These are phyloP conservation scores for Huntiella omanensis DNA, from an alignment of 2,329 filamentous ascomycete species.

Conservation along the genomic window DNA sequence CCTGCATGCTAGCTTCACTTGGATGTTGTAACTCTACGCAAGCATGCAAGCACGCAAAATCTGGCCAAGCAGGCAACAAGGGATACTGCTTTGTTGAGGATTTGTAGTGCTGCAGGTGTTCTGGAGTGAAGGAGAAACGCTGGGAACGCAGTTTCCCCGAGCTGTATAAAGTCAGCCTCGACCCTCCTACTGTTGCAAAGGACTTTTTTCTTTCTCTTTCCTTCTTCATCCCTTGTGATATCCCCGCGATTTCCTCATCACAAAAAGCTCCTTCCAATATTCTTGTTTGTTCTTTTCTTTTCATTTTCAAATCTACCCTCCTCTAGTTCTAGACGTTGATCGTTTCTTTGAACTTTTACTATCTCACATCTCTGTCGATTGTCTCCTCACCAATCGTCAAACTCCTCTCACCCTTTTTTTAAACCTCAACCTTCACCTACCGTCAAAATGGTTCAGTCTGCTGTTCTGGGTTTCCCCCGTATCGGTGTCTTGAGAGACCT, in stretches of 20 bases:
- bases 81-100: background rate
- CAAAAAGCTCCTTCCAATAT: background rate
- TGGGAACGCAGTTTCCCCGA: background rate
- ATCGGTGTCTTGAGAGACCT: constrained; percentile 98
- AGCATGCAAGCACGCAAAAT: too few relatives aligned
- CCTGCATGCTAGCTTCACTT: too few relatives aligned
- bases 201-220: constrained; percentile 1
- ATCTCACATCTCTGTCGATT: too few relatives aligned
- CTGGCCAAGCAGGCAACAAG: background rate
- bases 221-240: constrained; percentile 3
- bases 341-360: background rate
- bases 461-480: constrained; percentile 95
- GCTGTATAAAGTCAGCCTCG: background rate
- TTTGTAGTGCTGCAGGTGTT: background rate
- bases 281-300: constrained; percentile 5
- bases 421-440: constrained; percentile 14
- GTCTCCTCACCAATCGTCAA: background rate
- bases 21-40: too few relatives aligned
- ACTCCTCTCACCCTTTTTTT: background rate
- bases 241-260: constrained; percentile 1
- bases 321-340: constrained; percentile 6
- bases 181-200: background rate
- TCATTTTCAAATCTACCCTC: constrained; percentile 2
- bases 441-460: constrained; percentile 42
- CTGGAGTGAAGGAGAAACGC: background rate